phyloP scores from a whole-genome alignment of 2,329 filamentous ascomycete species.

The Xylariales sp. region DNA sequence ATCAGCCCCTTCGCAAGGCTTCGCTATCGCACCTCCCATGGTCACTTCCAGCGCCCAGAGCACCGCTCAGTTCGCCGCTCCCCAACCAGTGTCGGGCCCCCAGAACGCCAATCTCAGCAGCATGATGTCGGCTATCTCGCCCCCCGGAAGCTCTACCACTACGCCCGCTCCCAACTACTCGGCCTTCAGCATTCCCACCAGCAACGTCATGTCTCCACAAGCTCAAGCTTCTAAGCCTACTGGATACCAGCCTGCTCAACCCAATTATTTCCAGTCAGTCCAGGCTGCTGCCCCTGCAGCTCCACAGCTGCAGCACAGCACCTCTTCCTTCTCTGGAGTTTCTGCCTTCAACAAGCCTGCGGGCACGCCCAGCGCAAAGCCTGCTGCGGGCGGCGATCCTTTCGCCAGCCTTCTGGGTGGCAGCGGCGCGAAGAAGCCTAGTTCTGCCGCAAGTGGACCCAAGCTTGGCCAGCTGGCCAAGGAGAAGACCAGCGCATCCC shows the following conservation, averaged over 20 bases:
- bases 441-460: constrained; percentile 59
- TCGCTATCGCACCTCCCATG: constrained; percentile 41
- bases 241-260: constrained; percentile 71
- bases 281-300: constrained; percentile 69
- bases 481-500: constrained; percentile 90
- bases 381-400: constrained; percentile 67
- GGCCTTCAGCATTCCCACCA: constrained; percentile 50
- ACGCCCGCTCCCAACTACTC: constrained; percentile 60
- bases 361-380: constrained; percentile 43
- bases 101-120: constrained; percentile 77
- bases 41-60: constrained; percentile 48
- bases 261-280: constrained; percentile 95
- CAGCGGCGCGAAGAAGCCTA: constrained; percentile 69
- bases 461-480: constrained; percentile 95
- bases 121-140: constrained; percentile 79
- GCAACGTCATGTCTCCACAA: constrained; percentile 33
- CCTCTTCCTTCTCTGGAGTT: constrained; percentile 10
- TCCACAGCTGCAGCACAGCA: constrained; percentile 27
- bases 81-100: constrained; percentile 78
- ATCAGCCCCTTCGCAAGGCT: constrained; percentile 37
- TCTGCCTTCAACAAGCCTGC: constrained; percentile 42
- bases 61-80: constrained; percentile 70
- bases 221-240: constrained; percentile 49
- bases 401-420: constrained; percentile 87
- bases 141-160: constrained; percentile 54